Percentiles rank a stretch among this genome's conserved stretches.
phyloP scores from a whole-genome alignment of 306 rosid species.

The Mimosa bimucronata region DNA sequence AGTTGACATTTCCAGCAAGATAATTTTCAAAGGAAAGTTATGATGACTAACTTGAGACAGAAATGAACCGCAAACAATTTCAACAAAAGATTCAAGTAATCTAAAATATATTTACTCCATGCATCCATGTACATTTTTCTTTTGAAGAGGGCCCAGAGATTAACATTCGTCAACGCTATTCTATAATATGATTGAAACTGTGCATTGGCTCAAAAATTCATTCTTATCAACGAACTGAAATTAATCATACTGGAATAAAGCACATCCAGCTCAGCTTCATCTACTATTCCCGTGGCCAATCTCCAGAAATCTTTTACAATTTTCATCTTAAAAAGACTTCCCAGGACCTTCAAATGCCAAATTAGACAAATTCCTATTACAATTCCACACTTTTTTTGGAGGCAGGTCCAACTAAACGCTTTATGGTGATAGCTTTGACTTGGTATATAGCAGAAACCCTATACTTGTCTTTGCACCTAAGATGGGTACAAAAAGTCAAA shows the following conservation, averaged over 20 bases:
- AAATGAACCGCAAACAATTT: background rate
- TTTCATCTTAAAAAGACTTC: background rate
- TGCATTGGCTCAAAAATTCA: background rate
- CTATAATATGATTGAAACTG: background rate
- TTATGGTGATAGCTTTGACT: background rate
- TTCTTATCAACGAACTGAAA: background rate
- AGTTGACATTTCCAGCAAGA: background rate
- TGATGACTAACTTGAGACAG: background rate
- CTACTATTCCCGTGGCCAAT: background rate
- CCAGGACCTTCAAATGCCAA: background rate
- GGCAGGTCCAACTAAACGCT: background rate
- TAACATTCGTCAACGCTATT: background rate
- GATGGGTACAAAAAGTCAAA: background rate
- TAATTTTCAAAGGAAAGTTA: background rate
- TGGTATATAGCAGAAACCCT: background rate
- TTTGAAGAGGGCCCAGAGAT: background rate
- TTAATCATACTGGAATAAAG: background rate
- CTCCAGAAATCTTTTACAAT: background rate
- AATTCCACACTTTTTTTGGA: background rate
- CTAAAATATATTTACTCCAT: background rate
- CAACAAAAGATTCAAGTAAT: background rate
- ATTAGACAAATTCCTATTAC: background rate
- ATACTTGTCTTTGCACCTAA: background rate
- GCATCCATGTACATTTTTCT: background rate
- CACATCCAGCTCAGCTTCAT: background rate